Percentiles rank a stretch among this genome's conserved stretches.
phyloP scores from a whole-genome alignment of 1,284 basidiomycete genomes.

The Exsudoporus floridanus region DNA sequence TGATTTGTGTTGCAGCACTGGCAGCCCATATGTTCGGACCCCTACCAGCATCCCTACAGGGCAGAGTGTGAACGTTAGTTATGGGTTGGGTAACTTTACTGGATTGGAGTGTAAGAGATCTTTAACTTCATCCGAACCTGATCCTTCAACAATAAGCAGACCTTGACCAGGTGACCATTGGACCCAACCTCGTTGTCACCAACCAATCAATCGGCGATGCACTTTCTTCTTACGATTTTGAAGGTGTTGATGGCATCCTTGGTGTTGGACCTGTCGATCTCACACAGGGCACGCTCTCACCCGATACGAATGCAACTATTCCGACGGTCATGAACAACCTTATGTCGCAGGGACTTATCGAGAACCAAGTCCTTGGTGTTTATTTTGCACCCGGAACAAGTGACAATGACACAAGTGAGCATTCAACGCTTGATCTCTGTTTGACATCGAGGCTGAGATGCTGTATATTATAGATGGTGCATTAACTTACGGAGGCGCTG shows the following conservation, averaged over 20 bases:
- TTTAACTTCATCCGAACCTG: background rate
- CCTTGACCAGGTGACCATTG: conserved; percentile 23
- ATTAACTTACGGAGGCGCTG: conserved; percentile 24
- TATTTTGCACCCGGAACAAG: conserved; percentile 23
- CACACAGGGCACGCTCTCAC: too few relatives aligned
- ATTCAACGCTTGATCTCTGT: background rate
- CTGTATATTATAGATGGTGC: conserved; percentile 30
- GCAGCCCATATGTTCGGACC: conserved; percentile 21
- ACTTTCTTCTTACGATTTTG: conserved; percentile 7
- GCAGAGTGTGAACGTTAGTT: conserved; percentile 23
- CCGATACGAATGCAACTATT: conserved; percentile 3
- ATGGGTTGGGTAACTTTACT: conserved; percentile 21
- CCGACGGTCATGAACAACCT: conserved; percentile 30
- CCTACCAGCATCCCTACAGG: conserved; percentile 26
- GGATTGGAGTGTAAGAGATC: conserved; percentile 26
- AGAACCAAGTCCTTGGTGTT: too few relatives aligned
- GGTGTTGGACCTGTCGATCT: conserved; percentile 28
- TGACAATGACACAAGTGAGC: conserved; percentile 20
- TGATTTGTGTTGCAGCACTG: conserved; percentile 10
- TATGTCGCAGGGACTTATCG: conserved; percentile 15
- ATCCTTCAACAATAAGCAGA: conserved; percentile 15
- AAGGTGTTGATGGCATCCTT: conserved; percentile 22
- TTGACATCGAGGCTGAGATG: background rate
- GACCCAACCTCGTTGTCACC: conserved; percentile 14
- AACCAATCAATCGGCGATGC: conserved; percentile 28